These are phyloP conservation scores for Porphyrellus sp. DNA, from an alignment of 1,284 basidiomycete species.

Conservation along the genomic window DNA sequence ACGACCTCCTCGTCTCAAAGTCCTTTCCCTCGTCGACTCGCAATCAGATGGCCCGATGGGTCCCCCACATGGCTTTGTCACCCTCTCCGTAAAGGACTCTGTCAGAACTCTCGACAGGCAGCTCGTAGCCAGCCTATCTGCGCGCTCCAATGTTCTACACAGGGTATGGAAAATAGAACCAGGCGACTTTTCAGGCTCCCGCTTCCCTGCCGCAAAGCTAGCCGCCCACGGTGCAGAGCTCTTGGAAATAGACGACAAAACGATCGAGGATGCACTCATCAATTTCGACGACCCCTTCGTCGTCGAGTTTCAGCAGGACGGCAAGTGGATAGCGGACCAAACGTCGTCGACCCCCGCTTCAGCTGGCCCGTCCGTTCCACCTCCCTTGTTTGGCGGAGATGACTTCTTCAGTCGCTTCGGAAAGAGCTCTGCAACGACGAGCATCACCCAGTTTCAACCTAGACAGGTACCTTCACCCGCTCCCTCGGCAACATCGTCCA, in stretches of 20 bases:
- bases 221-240: slow-evolving; percentile 37
- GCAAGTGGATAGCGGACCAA: slow-evolving; percentile 50
- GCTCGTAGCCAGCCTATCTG: slow-evolving; percentile 38
- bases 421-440: slow-evolving; percentile 23
- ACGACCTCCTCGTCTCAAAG: slow-evolving; percentile 67
- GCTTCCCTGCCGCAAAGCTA: slow-evolving; percentile 42
- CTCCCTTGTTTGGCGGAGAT: slow-evolving; percentile 53
- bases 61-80: slow-evolving; percentile 35
- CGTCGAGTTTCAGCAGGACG: slow-evolving; percentile 56
- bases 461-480: slow-evolving; percentile 28
- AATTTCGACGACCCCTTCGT: slow-evolving; percentile 61
- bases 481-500: slow-evolving; percentile 24
- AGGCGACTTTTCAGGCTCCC: slow-evolving; percentile 38
- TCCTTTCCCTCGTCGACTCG: slow-evolving; percentile 47
- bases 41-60: slow-evolving; percentile 24
- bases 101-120: slow-evolving; percentile 41
- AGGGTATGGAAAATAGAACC: slow-evolving; percentile 60
- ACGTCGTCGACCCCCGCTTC: slow-evolving; percentile 6
- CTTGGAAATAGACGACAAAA: slow-evolving; percentile 40
- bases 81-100: slow-evolving; percentile 52
- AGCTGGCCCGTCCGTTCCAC: slow-evolving; percentile 29
- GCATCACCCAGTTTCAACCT: slow-evolving; percentile 29
- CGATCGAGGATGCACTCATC: slow-evolving; percentile 58
- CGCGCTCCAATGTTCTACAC: slow-evolving; percentile 37
- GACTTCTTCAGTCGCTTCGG: slow-evolving; percentile 58